Conservation (phyloP, 208 protist genomes). For the Trypanosoma mega region DNA sequence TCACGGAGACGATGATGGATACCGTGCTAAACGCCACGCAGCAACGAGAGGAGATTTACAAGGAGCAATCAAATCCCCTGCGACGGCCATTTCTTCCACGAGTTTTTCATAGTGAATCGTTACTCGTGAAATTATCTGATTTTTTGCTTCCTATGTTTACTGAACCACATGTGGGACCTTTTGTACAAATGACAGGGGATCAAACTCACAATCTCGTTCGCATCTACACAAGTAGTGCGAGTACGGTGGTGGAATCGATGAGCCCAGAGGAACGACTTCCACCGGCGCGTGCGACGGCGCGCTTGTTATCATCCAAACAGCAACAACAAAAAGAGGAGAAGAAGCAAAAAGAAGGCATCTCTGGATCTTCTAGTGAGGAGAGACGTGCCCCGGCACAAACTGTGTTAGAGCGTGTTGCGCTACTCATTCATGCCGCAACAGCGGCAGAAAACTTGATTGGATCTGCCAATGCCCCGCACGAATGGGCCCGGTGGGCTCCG, state of each 20-base stretch:
- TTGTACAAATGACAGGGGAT: constrained; percentile 1
- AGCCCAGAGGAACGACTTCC: no score
- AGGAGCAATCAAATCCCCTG: no score
- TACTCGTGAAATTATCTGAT: constrained; percentile 67
- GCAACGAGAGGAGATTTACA: no score
- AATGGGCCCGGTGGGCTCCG: constrained; percentile 68
- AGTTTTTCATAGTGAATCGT: constrained; percentile 66
- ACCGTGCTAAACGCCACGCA: no score
- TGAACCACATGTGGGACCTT: constrained; percentile 14
- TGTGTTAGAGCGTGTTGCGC: constrained; percentile 42
- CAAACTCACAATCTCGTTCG: constrained; percentile 12
- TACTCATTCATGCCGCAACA: constrained; percentile 52
- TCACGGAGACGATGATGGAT: no score
- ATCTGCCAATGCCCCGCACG: constrained; percentile 43
- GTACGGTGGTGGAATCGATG: background rate
- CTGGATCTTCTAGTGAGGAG: background rate
- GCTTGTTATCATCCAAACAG: no score
- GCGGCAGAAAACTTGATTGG: constrained; percentile 47
- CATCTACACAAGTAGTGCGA: background rate
- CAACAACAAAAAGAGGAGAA: background rate
- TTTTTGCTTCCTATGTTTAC: constrained; percentile 43
- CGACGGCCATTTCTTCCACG: no score
- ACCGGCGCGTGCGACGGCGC: no score
- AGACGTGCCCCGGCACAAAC: constrained; percentile 5
- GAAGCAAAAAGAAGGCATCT: background rate